Conservation (phyloP, 192 early-diverging fungal species). For the Umbelopsis vinacea region DNA sequence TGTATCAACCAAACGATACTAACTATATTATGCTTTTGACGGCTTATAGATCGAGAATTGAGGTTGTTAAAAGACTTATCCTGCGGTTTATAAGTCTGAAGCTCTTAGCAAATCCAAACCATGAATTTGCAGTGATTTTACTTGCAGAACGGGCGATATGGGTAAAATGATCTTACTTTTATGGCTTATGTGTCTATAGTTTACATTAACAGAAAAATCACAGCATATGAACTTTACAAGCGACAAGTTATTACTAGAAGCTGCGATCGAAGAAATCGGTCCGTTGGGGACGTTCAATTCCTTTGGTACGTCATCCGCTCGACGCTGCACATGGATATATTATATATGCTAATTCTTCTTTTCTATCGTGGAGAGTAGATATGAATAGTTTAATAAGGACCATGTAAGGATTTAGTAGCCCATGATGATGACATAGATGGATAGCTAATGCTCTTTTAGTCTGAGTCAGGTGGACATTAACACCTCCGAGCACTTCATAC, state of each 20-base stretch:
- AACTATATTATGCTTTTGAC: not conserved
- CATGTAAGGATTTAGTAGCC: not conserved
- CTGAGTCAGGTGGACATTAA: not conserved
- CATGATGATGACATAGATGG: not conserved
- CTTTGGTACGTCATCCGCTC: not conserved
- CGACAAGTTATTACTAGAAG: slow-evolving; percentile 3
- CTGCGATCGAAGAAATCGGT: slow-evolving; percentile 11
- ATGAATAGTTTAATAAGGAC: not conserved
- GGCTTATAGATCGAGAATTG: not conserved
- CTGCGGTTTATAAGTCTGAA: slow-evolving; percentile 13
- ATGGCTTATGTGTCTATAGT: not conserved
- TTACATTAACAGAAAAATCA: not conserved
- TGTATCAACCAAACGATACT: not conserved
- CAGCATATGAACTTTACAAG: slow-evolving; percentile 18
- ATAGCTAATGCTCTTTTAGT: not conserved
- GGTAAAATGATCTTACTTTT: not conserved
- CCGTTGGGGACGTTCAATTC: not conserved
- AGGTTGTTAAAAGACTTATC: slow-evolving; percentile 6
- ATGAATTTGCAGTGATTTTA: slow-evolving; percentile 12
- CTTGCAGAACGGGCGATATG: slow-evolving; percentile 13
- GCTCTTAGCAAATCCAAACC: not conserved
- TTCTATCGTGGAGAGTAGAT: not conserved
- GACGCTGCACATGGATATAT: too few relatives aligned
- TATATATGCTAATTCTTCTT: too few relatives aligned
- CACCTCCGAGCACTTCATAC: not conserved